Base-by-base conservation (phyloP, 1,284 basidiomycete species). In the Grifola frondosa region DNA sequence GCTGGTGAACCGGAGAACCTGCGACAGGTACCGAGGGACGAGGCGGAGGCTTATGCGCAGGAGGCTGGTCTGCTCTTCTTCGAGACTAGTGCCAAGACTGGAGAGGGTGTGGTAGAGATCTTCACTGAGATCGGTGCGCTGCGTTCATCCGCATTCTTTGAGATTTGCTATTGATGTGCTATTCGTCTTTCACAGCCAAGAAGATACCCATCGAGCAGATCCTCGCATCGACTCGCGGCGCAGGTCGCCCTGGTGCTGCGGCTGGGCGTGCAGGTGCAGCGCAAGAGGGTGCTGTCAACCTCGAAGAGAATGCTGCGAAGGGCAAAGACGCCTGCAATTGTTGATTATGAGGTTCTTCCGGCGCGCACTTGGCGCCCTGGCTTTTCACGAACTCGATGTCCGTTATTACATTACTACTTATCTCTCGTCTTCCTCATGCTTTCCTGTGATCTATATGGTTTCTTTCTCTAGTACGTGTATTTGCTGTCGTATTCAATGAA, bases 31-130 rank as follows among this genome's bases (percentile, higher is more conserved):
- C 83, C 91, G 12, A 78, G 83, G 49, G 95, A 97, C 57, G 97
- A 98, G 71, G 97, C 96, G 1, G 87, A 94, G 65, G 91, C 92
- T 7, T 99, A 99, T 65, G 96, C 97, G 9, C 83, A 89, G 50
- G 97, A 99, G 68, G 84, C 87, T 24, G 89, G 91, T 1, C 66
- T 99, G 42, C 71, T 99, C 42, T 99, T 99, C 77, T 97, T 97
- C 59, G 96, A 99, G 74, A 97, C 96, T 16, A 91, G 87, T 61
- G 96, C 96, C 30, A 99, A 99, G 84, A 97, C 93, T 8, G 97
- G 97, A 29, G 89, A 96, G 58, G 95, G 95, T 34, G 83, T 99
- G 40, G 88, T 95, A 34, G 96, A 99, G 62, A 84, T 99, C 24
- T 99, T 99, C 65, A 99, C 96, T 7, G 97, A 99, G 69, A 97